Conservation (phyloP, 352 stramenopile species). For the Phytophthora macrochlamydospora region DNA sequence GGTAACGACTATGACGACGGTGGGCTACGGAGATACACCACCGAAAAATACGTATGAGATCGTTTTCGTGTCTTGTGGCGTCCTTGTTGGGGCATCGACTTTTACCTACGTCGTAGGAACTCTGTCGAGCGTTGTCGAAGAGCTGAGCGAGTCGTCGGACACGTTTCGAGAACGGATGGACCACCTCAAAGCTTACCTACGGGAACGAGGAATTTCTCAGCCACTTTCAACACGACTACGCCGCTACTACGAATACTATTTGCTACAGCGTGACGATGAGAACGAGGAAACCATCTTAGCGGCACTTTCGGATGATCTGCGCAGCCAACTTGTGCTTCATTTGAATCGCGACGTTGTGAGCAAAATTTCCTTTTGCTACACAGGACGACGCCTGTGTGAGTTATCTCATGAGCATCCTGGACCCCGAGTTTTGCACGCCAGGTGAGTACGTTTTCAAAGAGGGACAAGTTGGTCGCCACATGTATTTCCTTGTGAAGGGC, state of each 20-base stretch:
- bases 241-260: slow-evolving; percentile 85
- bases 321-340: slow-evolving; percentile 76
- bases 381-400: slow-evolving; percentile 83
- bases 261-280: slow-evolving; percentile 72
- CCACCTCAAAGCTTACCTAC: slow-evolving; percentile 79
- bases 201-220: slow-evolving; percentile 63
- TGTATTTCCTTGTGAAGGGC: slow-evolving; percentile 87
- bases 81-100: slow-evolving; percentile 66
- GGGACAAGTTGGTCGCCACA: slow-evolving; percentile 77
- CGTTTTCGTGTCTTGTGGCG: slow-evolving; percentile 52
- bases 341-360: slow-evolving; percentile 84
- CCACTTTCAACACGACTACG: slow-evolving; percentile 56
- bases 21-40: slow-evolving; percentile 80
- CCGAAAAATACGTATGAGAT: slow-evolving; percentile 64
- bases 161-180: slow-evolving; percentile 71
- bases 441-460: slow-evolving; percentile 87
- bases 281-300: slow-evolving; percentile 75
- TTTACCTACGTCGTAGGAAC: slow-evolving; percentile 85
- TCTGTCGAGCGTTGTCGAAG: slow-evolving; percentile 75
- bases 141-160: slow-evolving; percentile 58
- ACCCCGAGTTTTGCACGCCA: slow-evolving; percentile 79
- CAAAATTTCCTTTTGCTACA: slow-evolving; percentile 80
- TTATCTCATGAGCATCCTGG: slow-evolving; percentile 83
- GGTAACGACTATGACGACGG: slow-evolving; percentile 80
- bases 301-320: slow-evolving; percentile 74